A percentile compares a stretch with the other conserved stretches of the same genome.
These are phyloP conservation scores for Exserohilum rostratum DNA, from an alignment of 2,329 filamentous ascomycete species.

Conservation along the genomic window DNA sequence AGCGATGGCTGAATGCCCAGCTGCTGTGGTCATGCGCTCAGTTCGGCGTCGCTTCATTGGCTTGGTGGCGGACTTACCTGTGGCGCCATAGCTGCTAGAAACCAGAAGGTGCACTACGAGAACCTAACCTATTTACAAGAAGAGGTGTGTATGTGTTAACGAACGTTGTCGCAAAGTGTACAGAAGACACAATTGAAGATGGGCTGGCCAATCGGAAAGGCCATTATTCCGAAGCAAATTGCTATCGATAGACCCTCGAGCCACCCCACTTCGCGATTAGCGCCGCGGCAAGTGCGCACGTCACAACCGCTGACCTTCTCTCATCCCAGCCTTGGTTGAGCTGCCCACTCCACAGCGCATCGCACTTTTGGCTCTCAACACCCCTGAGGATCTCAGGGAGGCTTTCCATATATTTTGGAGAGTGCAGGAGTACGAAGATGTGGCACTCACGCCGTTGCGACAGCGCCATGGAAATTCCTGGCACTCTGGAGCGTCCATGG, in stretches of 20 bases:
- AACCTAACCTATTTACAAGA: not conserved
- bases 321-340: constrained; percentile 1
- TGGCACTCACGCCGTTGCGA: constrained; percentile 15
- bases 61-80: constrained; percentile 27
- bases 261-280: constrained; percentile 5
- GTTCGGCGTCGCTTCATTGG: constrained; percentile 16
- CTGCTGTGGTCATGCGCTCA: constrained; percentile 46
- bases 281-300: constrained; percentile 8
- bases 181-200: constrained; percentile 21
- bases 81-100: constrained; percentile 26
- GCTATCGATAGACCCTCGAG: constrained; percentile 8
- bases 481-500: constrained; percentile 33
- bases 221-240: constrained; percentile 9
- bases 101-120: constrained; percentile 7
- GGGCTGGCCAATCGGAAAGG: constrained; percentile 23
- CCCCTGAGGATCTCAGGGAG: not conserved
- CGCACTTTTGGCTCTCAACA: not conserved
- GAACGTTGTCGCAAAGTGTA: constrained; percentile 15
- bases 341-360: constrained; percentile 4
- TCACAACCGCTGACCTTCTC: constrained; percentile 10
- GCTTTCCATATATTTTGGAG: constrained; percentile 4
- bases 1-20: constrained; percentile 64
- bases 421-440: constrained; percentile 17
- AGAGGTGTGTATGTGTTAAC: not conserved
- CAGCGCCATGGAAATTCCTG: constrained; percentile 29